Percentiles rank a stretch among this genome's conserved stretches.
phyloP scores from a whole-genome alignment of 2,329 filamentous ascomycete genomes.

The Colletotrichum navitas region DNA sequence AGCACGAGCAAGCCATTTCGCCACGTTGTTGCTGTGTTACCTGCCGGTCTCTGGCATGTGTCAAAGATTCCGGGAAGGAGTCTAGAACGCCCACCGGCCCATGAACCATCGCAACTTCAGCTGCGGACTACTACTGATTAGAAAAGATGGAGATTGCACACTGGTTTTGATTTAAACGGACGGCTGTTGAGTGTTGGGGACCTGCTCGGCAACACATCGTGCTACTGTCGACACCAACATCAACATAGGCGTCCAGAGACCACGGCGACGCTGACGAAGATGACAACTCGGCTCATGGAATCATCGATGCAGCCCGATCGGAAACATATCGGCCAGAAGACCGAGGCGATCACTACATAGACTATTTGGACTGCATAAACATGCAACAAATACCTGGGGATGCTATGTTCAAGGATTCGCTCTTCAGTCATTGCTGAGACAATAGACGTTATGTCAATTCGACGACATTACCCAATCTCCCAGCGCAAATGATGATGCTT shows the following conservation, averaged over 20 bases:
- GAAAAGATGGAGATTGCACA: background rate
- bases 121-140: background rate
- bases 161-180: background rate
- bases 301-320: background rate
- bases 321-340: background rate
- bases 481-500: slow-evolving; percentile 5
- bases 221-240: background rate
- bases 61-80: background rate
- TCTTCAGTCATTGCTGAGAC: background rate
- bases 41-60: background rate
- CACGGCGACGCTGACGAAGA: too few relatives aligned
- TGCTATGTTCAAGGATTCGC: slow-evolving; percentile 1
- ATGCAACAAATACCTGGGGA: background rate
- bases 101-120: background rate
- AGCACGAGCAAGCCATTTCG: background rate
- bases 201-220: too few relatives aligned
- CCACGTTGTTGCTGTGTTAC: slow-evolving; percentile 1
- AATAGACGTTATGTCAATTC: slow-evolving; percentile 23
- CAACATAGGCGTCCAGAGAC: background rate
- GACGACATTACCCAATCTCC: slow-evolving; percentile 12
- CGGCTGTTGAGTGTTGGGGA: background rate
- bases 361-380: slow-evolving; percentile 6
- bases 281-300: background rate
- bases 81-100: slow-evolving; percentile 10
- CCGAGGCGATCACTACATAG: background rate